Conservation (phyloP, 306 rosid species). For the Pyrus communis region DNA sequence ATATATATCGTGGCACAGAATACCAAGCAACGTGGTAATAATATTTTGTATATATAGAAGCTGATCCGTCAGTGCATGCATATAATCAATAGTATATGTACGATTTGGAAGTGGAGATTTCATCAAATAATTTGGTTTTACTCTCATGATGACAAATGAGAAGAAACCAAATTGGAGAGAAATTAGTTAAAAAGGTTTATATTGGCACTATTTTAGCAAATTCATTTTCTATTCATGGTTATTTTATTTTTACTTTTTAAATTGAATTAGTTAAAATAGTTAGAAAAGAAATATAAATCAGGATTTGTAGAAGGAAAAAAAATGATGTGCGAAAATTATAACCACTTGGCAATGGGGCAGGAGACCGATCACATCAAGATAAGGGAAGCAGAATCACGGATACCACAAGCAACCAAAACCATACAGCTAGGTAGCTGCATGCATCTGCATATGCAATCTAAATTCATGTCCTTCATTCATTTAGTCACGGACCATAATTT, state of each 20-base stretch:
- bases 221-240: background rate
- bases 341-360: background rate
- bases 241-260: too few species aligned
- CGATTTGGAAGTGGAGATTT: background rate
- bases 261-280: background rate
- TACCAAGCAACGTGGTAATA: background rate
- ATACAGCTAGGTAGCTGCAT: background rate
- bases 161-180: too few species aligned
- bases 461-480: constrained; percentile 3
- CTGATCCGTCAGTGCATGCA: background rate
- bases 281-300: too few species aligned
- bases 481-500: background rate
- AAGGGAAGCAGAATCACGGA: constrained; percentile 53
- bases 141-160: too few species aligned
- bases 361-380: constrained; percentile 26
- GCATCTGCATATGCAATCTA: background rate
- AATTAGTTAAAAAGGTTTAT: background rate
- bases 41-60: background rate
- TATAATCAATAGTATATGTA: background rate
- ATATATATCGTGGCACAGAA: background rate
- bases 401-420: constrained; percentile 32
- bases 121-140: too few species aligned
- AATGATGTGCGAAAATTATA: too few species aligned
- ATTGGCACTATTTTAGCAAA: background rate
- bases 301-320: background rate